Evolutionary conservation across 805 yeast genomes (phyloP), one percentile per base, ranked within the genome.

Genomic region (Barnettozyma sucrosica): DNA sequence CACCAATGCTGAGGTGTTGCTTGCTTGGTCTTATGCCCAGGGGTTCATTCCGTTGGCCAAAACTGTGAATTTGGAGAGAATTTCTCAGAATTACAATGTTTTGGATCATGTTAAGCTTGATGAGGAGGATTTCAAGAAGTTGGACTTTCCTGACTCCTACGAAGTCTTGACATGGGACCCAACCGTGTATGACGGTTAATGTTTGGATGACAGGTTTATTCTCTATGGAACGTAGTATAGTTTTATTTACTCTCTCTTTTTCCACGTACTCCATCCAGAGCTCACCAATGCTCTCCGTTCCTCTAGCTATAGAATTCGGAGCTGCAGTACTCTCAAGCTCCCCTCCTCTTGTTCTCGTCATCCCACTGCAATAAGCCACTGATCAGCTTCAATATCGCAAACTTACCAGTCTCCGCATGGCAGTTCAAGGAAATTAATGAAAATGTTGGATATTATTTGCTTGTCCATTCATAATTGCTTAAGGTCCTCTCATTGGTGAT

Each of bases 361-460:
- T 85, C 92, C 99, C 99, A 93, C 49, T 79, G 84, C 49, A 93
- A 71, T 55, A 84, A 82, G 50, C 87, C 86, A 10, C 96, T 77
- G 37, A 93, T 84, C 50, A 93, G 75, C 61, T 80, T 86, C 43
- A 93, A 72, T 4, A 92, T 96, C 71, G 93, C 98, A 62, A 86
- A 93, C 66, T 93, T 89, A n/a, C n/a, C n/a, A n/a, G n/a, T 93
- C 99, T 2, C 93, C 96, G 51, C 99, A 73, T 7, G 96, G 97
- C 26, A 92, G 71, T 30, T 84, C 83, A 16, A 93, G 75, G 66
- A 90, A 93, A 47, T 93, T 87, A 16, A 93, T 76, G 44, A 93
- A 69, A 51, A 93, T 71, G 63, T 93, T 93, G 3, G 97, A 84
- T 5, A 93, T 80, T 51, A 93, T 76, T 63, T 90, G 96, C 61